Base-by-base conservation (phyloP, 371 early-diverging fungal species). In the Smittium culicis region DNA sequence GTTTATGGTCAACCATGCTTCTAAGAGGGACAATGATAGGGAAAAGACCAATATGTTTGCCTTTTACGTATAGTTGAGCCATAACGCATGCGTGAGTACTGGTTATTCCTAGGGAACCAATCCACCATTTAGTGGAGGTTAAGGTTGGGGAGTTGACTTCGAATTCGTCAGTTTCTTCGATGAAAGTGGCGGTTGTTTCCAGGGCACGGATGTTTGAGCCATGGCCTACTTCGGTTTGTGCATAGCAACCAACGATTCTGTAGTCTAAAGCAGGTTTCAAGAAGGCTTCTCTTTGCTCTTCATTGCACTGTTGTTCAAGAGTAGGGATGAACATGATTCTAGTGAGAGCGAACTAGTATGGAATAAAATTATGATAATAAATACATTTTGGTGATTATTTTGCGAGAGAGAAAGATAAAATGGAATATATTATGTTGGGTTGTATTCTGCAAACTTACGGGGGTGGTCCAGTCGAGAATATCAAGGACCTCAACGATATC, bases 121-220 rank as follows among this genome's bases (percentile, higher is more conserved):
- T 87, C 96, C 96, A 95, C 85, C 90, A 93, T 73, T 95, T 95
- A 61, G 88, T 74, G 14, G 90, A 75, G 54, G 91, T 86, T 55
- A 92, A 74, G 16, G 81, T 82, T 16, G 93, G 92, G 33, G 88
- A 86, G 74, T 93, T 86, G 66, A 94, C 79, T 67, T 89, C 92
- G 67, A 86, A 93, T 73, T 90, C 88, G 65, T 89, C 86, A 14
- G 89, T 85, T 67, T 86, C 87, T 17, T 81, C 79, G 54, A 87
- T 76, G 65, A 82, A 93, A 0, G 93, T 92, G 20, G 93, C 93
- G 0, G 91, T 91, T 28, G 94, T 94, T 74, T 93, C 93, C 57
- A 94, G 81, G 1, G 88, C 86, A 69, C 85, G 85, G 31, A 94
- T 84, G 66, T 94, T 92, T 24, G 91, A 89, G 17, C 89, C 90